Evolutionary conservation across 495 filamentous ascomycete genomes (phyloP).

Genomic region (Aspergillus biplanus): DNA sequence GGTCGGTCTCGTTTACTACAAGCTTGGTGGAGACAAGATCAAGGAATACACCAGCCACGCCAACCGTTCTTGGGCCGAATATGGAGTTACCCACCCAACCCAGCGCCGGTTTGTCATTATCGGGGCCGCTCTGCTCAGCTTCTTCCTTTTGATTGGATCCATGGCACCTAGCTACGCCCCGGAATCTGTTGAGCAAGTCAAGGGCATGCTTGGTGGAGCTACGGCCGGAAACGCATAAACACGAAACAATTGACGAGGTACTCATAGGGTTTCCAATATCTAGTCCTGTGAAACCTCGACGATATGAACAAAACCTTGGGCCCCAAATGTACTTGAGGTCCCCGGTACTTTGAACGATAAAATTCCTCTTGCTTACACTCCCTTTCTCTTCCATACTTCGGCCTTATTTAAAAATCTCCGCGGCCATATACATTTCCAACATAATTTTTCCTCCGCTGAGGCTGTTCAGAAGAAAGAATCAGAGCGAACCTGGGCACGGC

Average conservation of each 20-base stretch:
- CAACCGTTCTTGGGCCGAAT: constrained; percentile 80
- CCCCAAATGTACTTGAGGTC: background rate
- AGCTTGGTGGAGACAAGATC: constrained; percentile 85
- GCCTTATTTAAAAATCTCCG: constrained; percentile 10
- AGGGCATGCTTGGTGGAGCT: constrained; percentile 48
- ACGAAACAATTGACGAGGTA: background rate
- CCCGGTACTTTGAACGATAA: constrained; percentile 20
- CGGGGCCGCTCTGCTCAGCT: constrained; percentile 58
- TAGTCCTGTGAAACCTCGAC: background rate
- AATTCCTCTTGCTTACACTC: constrained; percentile 8
- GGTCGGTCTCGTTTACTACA: constrained; percentile 92
- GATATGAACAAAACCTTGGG: background rate
- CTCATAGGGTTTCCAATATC: constrained; percentile 3
- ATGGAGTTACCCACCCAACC: constrained; percentile 72
- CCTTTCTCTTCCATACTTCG: constrained; percentile 17
- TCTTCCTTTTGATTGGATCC: constrained; percentile 72
- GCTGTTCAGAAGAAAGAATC: constrained; percentile 9
- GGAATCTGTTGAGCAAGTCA: constrained; percentile 42
- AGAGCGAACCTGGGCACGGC: constrained; percentile 29
- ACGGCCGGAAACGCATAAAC: constrained; percentile 42
- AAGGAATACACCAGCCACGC: constrained; percentile 75
- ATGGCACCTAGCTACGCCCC: constrained; percentile 54
- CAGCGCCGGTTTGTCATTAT: constrained; percentile 77
- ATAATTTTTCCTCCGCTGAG: constrained; percentile 23
- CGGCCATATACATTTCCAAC: constrained; percentile 19